Base-by-base conservation (phyloP, 805 yeast species). In the Candida ortonii region DNA sequence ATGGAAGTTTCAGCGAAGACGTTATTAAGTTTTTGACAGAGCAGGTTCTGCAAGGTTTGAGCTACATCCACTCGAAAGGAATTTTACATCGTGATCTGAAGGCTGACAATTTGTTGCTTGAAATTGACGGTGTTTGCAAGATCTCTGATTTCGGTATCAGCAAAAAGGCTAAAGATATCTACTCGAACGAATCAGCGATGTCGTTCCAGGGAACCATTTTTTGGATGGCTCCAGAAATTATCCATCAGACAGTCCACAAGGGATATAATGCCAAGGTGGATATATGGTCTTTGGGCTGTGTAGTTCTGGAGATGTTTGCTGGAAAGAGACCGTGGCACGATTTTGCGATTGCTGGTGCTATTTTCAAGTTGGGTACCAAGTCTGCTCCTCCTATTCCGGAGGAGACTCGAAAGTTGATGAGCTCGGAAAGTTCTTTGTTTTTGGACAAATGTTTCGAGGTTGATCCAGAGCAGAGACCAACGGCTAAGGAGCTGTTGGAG, bases 191-290 rank as follows among this genome's bases (percentile, higher is more conserved):
- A 50, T 87, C 96, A 4, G 96, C 87, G 36, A 85, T 89, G 95
- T 89, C 97, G 9, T 57, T 61, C 43, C 96, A 94, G 61, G 99
- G 99, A 16, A 89, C 98, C 0, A 87, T 94, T 1, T 93, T 89
- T 59, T 93, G 98, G 98, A 93, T 93, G 98, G 99, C 99, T 1
- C 99, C 99, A 0, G 99, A 93, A 55, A 96, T 94, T 45, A 88
- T 93, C 32, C 90, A 88, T 55, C 87, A 86, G 39, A 78, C 78
- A 14, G 79, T 76, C 3, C 81, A 78, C 43, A 93, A 83, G 55
- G 98, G 98, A 1, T 93, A 93, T 57, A 86, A 95, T 65, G 98
- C 98, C 14, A 93, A 93, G 61, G 88, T 93, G 16, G 99, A 93
- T 61, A 89, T 93, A 24, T 93, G 99, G 99, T 89, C 97, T 1